Base-by-base conservation (phyloP, 2,329 filamentous ascomycete genomes). In the Trichothecium roseum region DNA sequence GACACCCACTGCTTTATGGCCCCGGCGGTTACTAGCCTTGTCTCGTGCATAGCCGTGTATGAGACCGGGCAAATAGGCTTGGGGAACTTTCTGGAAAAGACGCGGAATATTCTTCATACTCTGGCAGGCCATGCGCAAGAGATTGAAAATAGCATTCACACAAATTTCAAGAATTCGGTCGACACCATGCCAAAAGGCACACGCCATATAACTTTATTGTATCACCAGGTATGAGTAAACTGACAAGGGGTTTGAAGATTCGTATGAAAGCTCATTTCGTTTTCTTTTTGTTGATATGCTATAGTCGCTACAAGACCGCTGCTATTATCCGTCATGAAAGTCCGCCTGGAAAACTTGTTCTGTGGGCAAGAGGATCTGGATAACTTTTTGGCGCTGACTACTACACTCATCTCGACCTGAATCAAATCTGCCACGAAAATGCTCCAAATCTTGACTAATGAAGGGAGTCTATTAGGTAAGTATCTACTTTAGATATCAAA, bases 361-460 rank as follows among this genome's bases (percentile, higher is more conserved):
- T 39, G 48, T 3, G 44, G 36, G 1, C 43, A 33, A 3, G 50
- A 58, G 18, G 49, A 59, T 18, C 54, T 53, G 24, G 48, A 55
- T 8, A 51, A 36, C 0, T 55, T 62, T 22, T 40, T 62, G 0
- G 45, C 45, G 3, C 52, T 50, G 2, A 60, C 57, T 1, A 55
- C 51, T 10, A 43, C 55, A 0, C 37, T 63, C 0, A 60, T 63
- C 7, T 55, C 54, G 0, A 59, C 54, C 0, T 56, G 60, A 4
- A 62, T 63, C 16, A 62, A 63, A 24, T 64, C 60, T 0, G 60
- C 60, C 0, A 44, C 49, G 3, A 64, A 63, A 32, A 58, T 54
- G 0, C 43, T 63, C 0, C 55, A 61, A 28, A 61, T 64, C 1
- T 36, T 64, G 1, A 50, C 49, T 0, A 49, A 50, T 13, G 57